Percentiles rank a stretch among this genome's conserved stretches.
phyloP scores from a whole-genome alignment of 345 rosid genomes.

The Eucalyptus coolabah region DNA sequence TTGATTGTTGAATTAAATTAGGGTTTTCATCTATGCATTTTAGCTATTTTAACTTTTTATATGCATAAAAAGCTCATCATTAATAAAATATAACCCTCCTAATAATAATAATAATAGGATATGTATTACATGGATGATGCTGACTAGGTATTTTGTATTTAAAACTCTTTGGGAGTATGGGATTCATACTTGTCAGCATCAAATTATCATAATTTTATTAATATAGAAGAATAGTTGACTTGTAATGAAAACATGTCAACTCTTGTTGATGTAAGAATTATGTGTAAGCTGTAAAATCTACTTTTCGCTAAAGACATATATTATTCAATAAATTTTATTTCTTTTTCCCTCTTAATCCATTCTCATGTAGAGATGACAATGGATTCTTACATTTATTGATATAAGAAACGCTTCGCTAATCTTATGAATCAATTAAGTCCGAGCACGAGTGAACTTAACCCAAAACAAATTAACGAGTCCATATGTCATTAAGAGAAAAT shows the following conservation, averaged over 20 bases:
- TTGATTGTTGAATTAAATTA: no score
- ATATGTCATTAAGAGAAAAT: not conserved
- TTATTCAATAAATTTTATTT: no score
- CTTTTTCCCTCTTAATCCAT: not conserved
- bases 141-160: not conserved
- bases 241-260: not conserved
- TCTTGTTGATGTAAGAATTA: not conserved
- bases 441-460: no score
- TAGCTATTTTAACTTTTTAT: no score
- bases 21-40: not conserved
- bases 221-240: not conserved
- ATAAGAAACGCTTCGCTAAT: not conserved
- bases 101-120: no score
- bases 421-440: not conserved
- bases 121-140: not conserved
- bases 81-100: no score
- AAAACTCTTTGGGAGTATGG: not conserved
- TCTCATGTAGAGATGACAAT: not conserved
- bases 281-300: not conserved
- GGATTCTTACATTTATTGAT: not conserved
- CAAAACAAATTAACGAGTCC: not conserved
- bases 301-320: not conserved
- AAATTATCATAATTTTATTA: no score
- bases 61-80: not conserved
- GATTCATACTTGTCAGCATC: not conserved